Percentiles rank a stretch among this genome's conserved stretches.
Evolutionary conservation across 352 stramenopile species (phyloP).

Genomic region (Pythium brachiatum): DNA sequence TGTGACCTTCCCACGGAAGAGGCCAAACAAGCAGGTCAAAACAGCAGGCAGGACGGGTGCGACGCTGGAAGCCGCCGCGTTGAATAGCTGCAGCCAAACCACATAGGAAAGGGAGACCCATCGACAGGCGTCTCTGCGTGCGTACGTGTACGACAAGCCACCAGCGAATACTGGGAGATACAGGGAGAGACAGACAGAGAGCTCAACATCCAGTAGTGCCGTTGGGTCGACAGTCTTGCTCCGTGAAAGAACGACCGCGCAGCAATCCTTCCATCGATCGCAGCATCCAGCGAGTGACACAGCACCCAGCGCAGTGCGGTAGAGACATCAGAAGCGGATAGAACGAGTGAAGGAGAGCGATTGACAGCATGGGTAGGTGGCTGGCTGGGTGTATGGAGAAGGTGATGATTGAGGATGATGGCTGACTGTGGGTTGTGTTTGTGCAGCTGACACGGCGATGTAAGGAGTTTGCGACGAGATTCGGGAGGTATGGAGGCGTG

Average conservation of each 20-base stretch:
- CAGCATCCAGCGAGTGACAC: no score
- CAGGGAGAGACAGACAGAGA: no score
- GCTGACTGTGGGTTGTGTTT: neutral
- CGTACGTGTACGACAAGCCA: neutral
- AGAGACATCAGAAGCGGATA: no score
- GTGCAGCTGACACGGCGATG: slow-evolving; percentile 14
- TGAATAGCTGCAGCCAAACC: neutral
- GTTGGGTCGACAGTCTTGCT: no score
- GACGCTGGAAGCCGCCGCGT: neutral
- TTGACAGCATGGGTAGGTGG: neutral
- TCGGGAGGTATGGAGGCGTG: neutral
- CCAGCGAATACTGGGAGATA: no score
- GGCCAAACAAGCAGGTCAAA: neutral
- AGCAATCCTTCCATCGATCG: no score
- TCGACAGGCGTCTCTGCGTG: neutral
- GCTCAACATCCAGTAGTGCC: no score
- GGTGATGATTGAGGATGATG: neutral
- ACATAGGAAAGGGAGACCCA: neutral
- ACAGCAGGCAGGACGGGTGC: slow-evolving; percentile 1
- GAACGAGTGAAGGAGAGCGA: no score
- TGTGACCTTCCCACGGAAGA: neutral
- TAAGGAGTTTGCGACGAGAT: neutral
- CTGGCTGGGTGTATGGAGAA: neutral
- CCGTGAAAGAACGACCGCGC: no score
- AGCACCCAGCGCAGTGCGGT: no score